Base-by-base conservation (phyloP, 2,329 filamentous ascomycete genomes). In the Nigrospora oryzae region DNA sequence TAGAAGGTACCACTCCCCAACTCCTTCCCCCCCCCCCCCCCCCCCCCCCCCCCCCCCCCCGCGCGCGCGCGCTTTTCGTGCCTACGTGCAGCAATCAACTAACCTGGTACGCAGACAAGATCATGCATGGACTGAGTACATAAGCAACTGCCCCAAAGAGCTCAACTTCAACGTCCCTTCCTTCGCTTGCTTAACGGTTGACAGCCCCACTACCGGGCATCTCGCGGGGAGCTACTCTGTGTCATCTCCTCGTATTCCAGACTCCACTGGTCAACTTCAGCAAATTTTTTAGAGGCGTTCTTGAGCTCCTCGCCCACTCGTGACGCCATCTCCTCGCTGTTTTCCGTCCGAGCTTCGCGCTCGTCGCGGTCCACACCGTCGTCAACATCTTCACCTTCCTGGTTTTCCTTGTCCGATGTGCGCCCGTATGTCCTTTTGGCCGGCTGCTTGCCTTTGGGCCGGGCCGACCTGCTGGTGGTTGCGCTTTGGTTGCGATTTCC, bases 221-320 rank as follows among this genome's bases (percentile, higher is more conserved):
- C 68, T 34, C 63, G 62, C 2, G 76, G 75, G 16, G 77, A 79
- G 46, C 72, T 75, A 48, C 70, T 71, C 59, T 75, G 71, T 17
- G 71, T 72, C 40, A 80, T 71, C 52, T 81, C 79, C 65, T 86
- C 82, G 61, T 77, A 86, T 42, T 80, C 78, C 49, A 86, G 63
- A 63, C 82, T 71, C 80, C 81, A 86, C 62, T 73, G 68, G 59
- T 86, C 82, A 36, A 86, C 82, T 62, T 85, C 81, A 59, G 76
- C 71, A 54, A 86, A 86, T 62, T 84, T 84, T 57, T 68, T 72
- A 11, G 69, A 69, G 36, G 79, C 77, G 41, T 71, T 67, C 61
- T 76, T 77, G 49, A 86, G 65, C 66, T 81, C 79, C 36, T 73
- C 62, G 19, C 72, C 65, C 40, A 72, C 57, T 7, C 65, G 59